A percentile compares a stretch with the other conserved stretches of the same genome.
These are phyloP conservation scores for Lecanicillium sp. DNA, from an alignment of 2,329 filamentous ascomycete genomes.

Conservation along the genomic window DNA sequence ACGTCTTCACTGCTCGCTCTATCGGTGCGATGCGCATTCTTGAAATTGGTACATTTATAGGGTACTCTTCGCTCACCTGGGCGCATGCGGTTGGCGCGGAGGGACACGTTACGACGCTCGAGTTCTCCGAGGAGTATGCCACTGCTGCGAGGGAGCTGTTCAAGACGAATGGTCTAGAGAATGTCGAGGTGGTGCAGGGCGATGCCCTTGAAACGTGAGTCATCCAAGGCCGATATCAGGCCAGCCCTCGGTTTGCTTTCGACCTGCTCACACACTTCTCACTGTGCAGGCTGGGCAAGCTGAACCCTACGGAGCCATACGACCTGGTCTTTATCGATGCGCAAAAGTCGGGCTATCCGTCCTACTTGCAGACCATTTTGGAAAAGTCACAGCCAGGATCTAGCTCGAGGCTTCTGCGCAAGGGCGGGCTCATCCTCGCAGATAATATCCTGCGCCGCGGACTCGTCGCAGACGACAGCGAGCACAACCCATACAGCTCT, in stretches of 20 bases:
- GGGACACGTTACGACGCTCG: constrained; percentile 34
- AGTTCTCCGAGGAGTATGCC: constrained; percentile 37
- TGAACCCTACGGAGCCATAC: constrained; percentile 33
- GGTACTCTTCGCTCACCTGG: constrained; percentile 34
- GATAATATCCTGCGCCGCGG: constrained; percentile 46
- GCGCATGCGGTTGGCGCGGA: constrained; percentile 29
- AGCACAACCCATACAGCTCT: constrained; percentile 24
- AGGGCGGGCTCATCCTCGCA: constrained; percentile 43
- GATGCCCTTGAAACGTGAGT: constrained; percentile 38
- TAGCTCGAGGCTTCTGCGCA: constrained; percentile 33
- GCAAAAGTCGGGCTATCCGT: constrained; percentile 43
- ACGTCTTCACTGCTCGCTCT: constrained; percentile 26
- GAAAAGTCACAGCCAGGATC: constrained; percentile 30
- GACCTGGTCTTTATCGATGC: constrained; percentile 49
- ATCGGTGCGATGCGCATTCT: constrained; percentile 31
- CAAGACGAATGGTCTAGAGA: constrained; percentile 29
- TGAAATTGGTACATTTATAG: constrained; percentile 34
- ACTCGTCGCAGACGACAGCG: constrained; percentile 34
- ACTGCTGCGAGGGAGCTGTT: constrained; percentile 30
- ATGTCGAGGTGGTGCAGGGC: constrained; percentile 39
- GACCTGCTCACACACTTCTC: not conserved
- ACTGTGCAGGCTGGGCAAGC: constrained; percentile 20
- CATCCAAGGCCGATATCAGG: not conserved
- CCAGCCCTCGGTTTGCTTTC: not conserved
- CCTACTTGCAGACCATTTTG: constrained; percentile 39